Conservation (phyloP, 2,329 filamentous ascomycete genomes). For the Monilinia fructigena region DNA sequence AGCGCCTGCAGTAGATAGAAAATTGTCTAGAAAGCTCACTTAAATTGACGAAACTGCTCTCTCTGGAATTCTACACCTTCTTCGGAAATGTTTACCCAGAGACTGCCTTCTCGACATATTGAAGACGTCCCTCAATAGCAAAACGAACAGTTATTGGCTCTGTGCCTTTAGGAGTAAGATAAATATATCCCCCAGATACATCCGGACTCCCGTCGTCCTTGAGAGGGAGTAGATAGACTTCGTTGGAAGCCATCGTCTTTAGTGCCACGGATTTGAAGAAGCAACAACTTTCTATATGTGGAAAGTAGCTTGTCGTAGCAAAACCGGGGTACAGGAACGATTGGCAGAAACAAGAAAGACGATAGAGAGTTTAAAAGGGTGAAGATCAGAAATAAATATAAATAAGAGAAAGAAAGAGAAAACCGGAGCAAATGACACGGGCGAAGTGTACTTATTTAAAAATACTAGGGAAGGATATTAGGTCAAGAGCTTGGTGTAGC, state of each 20-base stretch:
- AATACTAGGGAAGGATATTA: conserved; percentile 8
- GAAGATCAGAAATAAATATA: not conserved
- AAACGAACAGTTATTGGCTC: conserved; percentile 82
- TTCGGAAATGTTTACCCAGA: conserved; percentile 94
- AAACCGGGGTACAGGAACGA: not conserved
- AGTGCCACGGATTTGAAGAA: conserved; percentile 49
- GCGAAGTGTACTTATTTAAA: conserved; percentile 1
- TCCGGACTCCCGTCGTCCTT: conserved; percentile 92
- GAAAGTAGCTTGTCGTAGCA: not conserved
- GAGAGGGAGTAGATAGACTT: conserved; percentile 85
- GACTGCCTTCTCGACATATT: conserved; percentile 87
- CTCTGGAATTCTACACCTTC: conserved; percentile 74
- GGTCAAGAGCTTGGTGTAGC: not conserved
- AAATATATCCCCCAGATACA: conserved; percentile 86
- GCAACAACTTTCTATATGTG: conserved; percentile 14
- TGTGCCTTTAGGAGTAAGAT: conserved; percentile 72
- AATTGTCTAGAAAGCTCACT: conserved; percentile 55
- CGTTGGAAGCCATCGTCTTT: conserved; percentile 61
- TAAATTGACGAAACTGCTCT: conserved; percentile 80
- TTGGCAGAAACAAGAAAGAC: conserved; percentile 3
- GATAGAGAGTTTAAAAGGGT: not conserved
- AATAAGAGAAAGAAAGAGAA: not conserved
- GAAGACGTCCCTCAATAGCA: conserved; percentile 89
- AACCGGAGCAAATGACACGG: not conserved
- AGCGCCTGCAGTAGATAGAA: conserved; percentile 21